A percentile compares a stretch with the other conserved stretches of the same genome.
These are phyloP conservation scores for Thermothielavioides terrestris DNA, from an alignment of 495 filamentous ascomycete genomes.

Conservation along the genomic window DNA sequence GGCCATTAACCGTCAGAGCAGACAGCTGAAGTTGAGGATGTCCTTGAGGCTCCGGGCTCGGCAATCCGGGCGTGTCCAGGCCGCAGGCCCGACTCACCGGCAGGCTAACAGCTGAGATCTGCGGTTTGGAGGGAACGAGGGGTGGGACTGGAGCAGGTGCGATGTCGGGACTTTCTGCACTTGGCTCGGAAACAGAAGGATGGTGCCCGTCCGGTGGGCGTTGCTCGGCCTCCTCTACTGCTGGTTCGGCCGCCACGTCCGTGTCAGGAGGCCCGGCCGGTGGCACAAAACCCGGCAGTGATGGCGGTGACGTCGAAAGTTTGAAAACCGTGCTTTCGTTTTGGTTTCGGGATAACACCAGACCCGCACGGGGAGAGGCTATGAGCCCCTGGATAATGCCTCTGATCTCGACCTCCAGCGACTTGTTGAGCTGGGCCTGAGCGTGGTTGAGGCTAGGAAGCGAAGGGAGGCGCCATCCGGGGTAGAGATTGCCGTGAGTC, in stretches of 20 bases:
- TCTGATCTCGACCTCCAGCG: constrained; percentile 5
- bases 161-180: too few relatives aligned
- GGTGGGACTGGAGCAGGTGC: too few relatives aligned
- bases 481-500: constrained; percentile 37
- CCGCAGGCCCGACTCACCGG: neutral
- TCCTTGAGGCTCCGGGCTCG: neutral
- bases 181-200: too few relatives aligned
- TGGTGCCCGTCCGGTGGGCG: too few relatives aligned
- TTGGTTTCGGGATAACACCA: neutral
- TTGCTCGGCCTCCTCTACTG: too few relatives aligned
- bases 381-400: neutral
- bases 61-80: neutral
- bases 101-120: neutral
- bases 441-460: neutral
- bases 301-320: constrained; percentile 2
- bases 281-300: neutral
- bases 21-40: neutral
- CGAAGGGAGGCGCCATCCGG: constrained; percentile 25
- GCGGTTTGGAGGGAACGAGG: neutral
- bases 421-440: constrained; percentile 2
- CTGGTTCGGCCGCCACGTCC: too few relatives aligned
- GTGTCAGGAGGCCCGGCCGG: too few relatives aligned
- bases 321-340: constrained; percentile 16
- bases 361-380: neutral
- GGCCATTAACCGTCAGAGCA: too few relatives aligned